These are phyloP conservation scores for Exophiala sp. DNA, from an alignment of 2,329 filamentous ascomycete genomes.

Conservation along the genomic window DNA sequence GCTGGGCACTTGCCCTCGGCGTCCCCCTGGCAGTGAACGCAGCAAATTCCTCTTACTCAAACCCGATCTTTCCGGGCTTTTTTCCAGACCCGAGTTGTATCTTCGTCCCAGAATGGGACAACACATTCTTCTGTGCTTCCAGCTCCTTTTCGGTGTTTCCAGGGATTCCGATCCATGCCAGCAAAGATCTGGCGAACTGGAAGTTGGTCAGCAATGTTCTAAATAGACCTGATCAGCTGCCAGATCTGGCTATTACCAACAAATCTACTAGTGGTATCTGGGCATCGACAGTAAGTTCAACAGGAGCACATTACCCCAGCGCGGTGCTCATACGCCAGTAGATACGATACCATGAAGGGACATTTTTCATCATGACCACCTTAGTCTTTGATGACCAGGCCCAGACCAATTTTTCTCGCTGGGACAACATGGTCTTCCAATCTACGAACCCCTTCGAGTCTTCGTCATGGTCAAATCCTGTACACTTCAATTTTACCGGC, in stretches of 20 bases:
- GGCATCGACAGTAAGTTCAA: not conserved
- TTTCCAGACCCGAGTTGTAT: not conserved
- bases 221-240: not conserved
- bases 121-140: conserved; percentile 4
- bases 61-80: not conserved
- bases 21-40: not conserved
- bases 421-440: conserved; percentile 42
- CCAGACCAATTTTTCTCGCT: not conserved
- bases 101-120: not conserved
- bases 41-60: not conserved
- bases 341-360: conserved; percentile 39
- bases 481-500: conserved; percentile 49
- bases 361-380: conserved; percentile 41
- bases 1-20: not conserved
- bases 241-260: not conserved
- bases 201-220: conserved; percentile 1
- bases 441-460: conserved; percentile 42
- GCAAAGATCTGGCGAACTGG: conserved; percentile 1
- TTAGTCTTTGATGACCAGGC: conserved; percentile 29
- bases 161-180: conserved; percentile 1
- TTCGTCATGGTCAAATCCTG: conserved; percentile 47
- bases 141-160: conserved; percentile 1
- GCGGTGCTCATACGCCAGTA: too few relatives aligned
- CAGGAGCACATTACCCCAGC: too few relatives aligned
- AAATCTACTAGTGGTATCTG: not conserved